phyloP scores from a whole-genome alignment of 2,329 filamentous ascomycete species.

The Alternaria atra region DNA sequence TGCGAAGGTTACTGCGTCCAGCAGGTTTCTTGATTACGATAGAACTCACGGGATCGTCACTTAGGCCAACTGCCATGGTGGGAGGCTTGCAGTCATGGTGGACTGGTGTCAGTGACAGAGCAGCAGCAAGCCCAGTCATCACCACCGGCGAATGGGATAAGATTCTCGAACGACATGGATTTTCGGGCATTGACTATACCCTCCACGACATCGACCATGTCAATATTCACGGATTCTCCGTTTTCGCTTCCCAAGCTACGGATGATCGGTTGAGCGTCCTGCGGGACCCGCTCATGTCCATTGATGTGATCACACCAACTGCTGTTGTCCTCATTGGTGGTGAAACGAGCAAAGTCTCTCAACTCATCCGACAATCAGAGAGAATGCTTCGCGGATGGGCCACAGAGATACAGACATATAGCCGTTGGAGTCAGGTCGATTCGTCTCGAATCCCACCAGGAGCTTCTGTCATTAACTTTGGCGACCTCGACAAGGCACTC shows the following conservation, averaged over 20 bases:
- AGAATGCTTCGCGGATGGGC: too few relatives aligned
- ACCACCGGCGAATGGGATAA: constrained; percentile 30
- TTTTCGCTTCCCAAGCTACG: too few relatives aligned
- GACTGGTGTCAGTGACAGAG: constrained; percentile 29
- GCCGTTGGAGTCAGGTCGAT: too few relatives aligned
- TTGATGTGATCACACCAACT: background rate
- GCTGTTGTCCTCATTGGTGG: background rate
- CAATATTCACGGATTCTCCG: too few relatives aligned
- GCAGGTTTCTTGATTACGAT: constrained; percentile 52
- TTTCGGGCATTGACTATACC: constrained; percentile 16
- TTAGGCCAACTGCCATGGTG: constrained; percentile 20
- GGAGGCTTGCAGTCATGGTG: constrained; percentile 54
- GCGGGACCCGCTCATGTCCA: too few relatives aligned
- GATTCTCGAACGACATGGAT: constrained; percentile 10
- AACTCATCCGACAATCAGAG: background rate
- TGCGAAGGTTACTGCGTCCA: constrained; percentile 27
- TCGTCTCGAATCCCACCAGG: too few relatives aligned
- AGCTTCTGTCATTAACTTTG: too few relatives aligned
- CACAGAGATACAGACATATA: too few relatives aligned
- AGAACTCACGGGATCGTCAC: constrained; percentile 20
- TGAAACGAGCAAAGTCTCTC: background rate
- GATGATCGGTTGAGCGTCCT: too few relatives aligned
- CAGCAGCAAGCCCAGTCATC: constrained; percentile 8
- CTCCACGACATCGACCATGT: too few relatives aligned
- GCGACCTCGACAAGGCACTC: too few relatives aligned